phyloP scores from a whole-genome alignment of 805 yeast genomes.

The Metahyphopichia silvanorum region DNA sequence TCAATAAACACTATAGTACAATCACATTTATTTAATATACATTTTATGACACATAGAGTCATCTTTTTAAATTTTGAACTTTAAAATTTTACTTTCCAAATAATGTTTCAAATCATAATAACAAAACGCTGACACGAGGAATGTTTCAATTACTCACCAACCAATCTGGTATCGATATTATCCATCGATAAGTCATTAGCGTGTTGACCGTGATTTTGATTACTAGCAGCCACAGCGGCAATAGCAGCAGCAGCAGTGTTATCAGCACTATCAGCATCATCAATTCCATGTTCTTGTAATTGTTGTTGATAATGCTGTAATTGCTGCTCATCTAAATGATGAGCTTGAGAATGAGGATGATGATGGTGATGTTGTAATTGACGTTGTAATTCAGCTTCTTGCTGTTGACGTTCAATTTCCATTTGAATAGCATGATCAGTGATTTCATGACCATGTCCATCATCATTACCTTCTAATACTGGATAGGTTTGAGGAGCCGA shows the following conservation, averaged over 20 bases:
- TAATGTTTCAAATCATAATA: too few species aligned
- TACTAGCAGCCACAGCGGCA: conserved; percentile 39
- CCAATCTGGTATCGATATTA: conserved; percentile 43
- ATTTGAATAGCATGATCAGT: conserved; percentile 13
- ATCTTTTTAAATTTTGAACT: too few species aligned
- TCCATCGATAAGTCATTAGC: conserved; percentile 38
- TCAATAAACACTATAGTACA: too few species aligned
- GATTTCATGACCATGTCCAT: conserved; percentile 10
- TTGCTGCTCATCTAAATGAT: conserved; percentile 19
- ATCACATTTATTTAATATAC: too few species aligned
- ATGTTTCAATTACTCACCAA: conserved; percentile 39
- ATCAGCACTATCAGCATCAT: conserved; percentile 10
- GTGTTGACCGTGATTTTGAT: conserved; percentile 18
- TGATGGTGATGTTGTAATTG: conserved; percentile 19
- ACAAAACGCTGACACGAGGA: too few species aligned
- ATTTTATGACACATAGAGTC: too few species aligned
- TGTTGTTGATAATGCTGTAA: conserved; percentile 27
- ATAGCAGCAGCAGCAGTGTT: conserved; percentile 41
- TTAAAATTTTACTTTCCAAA: too few species aligned
- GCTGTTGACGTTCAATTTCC: conserved; percentile 15
- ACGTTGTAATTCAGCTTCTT: conserved; percentile 20
- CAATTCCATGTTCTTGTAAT: conserved; percentile 17
- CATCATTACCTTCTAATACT: conserved; percentile 3
- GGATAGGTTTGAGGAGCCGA: conserved; percentile 2
- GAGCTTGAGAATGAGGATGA: conserved; percentile 15